phyloP scores from a whole-genome alignment of 768 basidiomycete species.

The Leccinum disarticulatum region DNA sequence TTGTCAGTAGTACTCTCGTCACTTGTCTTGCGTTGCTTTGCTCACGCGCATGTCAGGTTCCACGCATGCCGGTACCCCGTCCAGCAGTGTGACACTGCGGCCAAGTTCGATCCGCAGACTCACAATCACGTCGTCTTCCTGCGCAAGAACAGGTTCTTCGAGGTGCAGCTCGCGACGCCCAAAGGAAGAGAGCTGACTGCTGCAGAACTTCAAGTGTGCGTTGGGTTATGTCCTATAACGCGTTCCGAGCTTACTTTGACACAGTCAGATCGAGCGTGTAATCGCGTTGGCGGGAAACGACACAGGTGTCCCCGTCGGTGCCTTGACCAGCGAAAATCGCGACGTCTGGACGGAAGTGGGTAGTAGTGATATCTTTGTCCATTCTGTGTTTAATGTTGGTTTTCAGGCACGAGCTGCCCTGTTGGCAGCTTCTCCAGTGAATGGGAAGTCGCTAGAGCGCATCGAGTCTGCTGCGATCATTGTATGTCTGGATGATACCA shows the following conservation, averaged over 20 bases:
- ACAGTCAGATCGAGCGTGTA: constrained; percentile 66
- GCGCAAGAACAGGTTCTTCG: constrained; percentile 89
- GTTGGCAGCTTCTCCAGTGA: constrained; percentile 60
- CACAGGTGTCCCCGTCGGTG: constrained; percentile 61
- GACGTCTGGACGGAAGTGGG: constrained; percentile 86
- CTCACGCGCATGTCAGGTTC: constrained; percentile 52
- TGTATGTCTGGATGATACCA: constrained; percentile 80
- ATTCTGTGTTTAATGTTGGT: background rate
- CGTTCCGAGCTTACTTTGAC: background rate
- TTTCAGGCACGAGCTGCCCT: constrained; percentile 58
- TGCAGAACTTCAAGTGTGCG: constrained; percentile 76
- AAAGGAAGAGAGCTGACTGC: constrained; percentile 72
- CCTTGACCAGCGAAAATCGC: constrained; percentile 84
- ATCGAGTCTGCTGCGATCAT: constrained; percentile 92
- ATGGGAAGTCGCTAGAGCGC: constrained; percentile 64
- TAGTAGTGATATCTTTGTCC: constrained; percentile 36
- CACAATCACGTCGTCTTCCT: constrained; percentile 91
- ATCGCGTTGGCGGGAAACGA: constrained; percentile 58
- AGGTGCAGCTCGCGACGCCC: constrained; percentile 66
- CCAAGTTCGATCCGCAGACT: constrained; percentile 68
- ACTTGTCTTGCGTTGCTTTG: background rate
- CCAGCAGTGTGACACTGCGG: constrained; percentile 79
- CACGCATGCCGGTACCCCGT: constrained; percentile 88
- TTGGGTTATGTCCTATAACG: background rate
- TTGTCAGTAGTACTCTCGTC: constrained; percentile 33